Evolutionary conservation across 306 rosid genomes (phyloP).

Genomic region (Dalbergia oliveri): DNA sequence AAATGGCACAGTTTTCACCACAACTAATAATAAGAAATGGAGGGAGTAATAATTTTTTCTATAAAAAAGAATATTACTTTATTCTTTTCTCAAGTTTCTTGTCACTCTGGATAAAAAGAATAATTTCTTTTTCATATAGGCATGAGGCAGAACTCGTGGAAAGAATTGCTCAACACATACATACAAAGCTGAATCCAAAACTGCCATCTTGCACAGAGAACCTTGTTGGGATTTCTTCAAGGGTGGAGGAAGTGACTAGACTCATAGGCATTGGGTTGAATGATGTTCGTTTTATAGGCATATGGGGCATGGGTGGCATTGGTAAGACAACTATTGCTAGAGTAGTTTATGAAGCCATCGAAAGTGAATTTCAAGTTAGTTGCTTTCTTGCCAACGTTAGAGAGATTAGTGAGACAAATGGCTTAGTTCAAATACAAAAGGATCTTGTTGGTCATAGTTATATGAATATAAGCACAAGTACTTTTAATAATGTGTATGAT

Average conservation of each 20-base stretch:
- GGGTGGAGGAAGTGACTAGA: neutral
- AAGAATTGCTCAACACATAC: too few species aligned
- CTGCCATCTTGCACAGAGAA: too few species aligned
- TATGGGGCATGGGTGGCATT: neutral
- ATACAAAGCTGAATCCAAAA: too few species aligned
- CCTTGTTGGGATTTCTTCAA: neutral
- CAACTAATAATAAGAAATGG: too few species aligned
- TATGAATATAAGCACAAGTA: neutral
- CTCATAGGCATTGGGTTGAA: neutral
- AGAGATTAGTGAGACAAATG: neutral
- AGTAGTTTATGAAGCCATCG: neutral
- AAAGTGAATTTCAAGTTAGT: neutral
- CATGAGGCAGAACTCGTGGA: too few species aligned
- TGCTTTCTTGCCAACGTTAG: neutral
- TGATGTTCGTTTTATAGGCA: neutral
- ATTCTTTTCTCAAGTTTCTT: too few species aligned
- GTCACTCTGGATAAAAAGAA: too few species aligned
- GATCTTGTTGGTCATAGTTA: neutral
- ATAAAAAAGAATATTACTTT: too few species aligned
- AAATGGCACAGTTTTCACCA: too few species aligned
- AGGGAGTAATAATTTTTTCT: too few species aligned
- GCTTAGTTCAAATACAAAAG: neutral
- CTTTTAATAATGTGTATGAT: neutral
- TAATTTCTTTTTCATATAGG: too few species aligned
- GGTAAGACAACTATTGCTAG: slow-evolving; percentile 1